Evolutionary conservation across 2,329 filamentous ascomycete species (phyloP).

Genomic region (Epichloe sibirici): DNA sequence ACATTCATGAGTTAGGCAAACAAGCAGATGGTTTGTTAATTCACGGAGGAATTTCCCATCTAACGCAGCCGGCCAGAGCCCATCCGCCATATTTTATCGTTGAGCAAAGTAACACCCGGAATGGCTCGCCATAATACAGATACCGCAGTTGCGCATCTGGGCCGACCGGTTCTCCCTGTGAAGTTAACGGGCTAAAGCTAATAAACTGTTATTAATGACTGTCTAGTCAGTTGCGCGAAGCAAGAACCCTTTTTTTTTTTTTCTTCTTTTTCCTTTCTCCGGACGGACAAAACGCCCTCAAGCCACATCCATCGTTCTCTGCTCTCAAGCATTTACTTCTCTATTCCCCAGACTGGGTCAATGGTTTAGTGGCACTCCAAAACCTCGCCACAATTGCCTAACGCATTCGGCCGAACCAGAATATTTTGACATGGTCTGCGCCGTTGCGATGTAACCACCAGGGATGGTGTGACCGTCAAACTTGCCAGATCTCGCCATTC

Average conservation of each 20-base stretch:
- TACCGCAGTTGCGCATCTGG: slow-evolving; percentile 1
- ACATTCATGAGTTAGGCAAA: background rate
- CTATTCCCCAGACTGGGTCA: no score
- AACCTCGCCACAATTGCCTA: background rate
- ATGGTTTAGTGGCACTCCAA: background rate
- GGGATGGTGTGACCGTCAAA: slow-evolving; percentile 7
- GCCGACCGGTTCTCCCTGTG: no score
- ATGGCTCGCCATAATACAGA: slow-evolving; percentile 14
- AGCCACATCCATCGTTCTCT: no score
- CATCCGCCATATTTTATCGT: slow-evolving; percentile 14
- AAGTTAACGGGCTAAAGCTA: no score
- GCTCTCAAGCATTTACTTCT: no score
- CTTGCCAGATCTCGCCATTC: slow-evolving; percentile 11
- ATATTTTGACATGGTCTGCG: slow-evolving; percentile 6
- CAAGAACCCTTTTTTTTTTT: no score
- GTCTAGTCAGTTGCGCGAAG: background rate
- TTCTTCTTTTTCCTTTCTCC: no score
- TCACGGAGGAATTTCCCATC: background rate
- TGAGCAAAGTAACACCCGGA: slow-evolving; percentile 15
- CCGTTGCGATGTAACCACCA: slow-evolving; percentile 16
- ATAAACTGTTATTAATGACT: no score
- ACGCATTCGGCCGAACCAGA: slow-evolving; percentile 9
- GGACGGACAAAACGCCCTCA: no score
- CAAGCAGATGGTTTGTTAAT: background rate
- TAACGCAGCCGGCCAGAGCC: slow-evolving; percentile 8